Base-by-base conservation (phyloP, 2,329 filamentous ascomycete species). In the Claviceps quebecensis region DNA sequence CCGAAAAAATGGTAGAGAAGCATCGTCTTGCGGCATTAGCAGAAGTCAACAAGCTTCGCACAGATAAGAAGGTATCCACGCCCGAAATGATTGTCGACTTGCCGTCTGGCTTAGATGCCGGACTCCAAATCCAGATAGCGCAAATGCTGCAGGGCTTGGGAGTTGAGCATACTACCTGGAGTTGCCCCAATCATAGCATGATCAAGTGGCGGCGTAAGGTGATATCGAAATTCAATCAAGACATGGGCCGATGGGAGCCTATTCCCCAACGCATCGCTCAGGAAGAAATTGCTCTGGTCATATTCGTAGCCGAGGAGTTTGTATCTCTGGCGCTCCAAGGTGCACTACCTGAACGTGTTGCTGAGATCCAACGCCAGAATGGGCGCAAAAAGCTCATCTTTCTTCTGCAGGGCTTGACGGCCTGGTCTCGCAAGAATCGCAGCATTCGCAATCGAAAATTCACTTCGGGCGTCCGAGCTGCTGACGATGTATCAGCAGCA, bases 1-100 rank as follows among this genome's bases (percentile, higher is more conserved):
- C 81, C 52, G 72, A 78, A 48, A 84, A 78, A 56, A 74, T 73
- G 0, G 67, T 69, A 6, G 80, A 87, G 56, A 87, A 83, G 58
- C 76, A 82, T 56, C 71, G 72, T 3, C 79, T 78, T 11, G 77
- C 78, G 6, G 83, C 86, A 7, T 67, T 90, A 22, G 79, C 80
- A 3, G 81, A 86, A 55, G 84, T 81, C 43, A 91, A 91, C 66
- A 87, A 84, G 59, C 67, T 83, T 9, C 80, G 80, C 49, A 80
- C 78, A 0, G 81, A 88, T 66, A 88, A 87, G 67, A 87, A 86
- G 57, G 69, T 81, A 0, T 84, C 85, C 0, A 78, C 81, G 0
- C 76, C 76, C 0, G 86, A 93, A 63, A 91, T 93, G 86, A 82
- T 91, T 48, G 73, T 88, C 1, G 78, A 87, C 57, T 69, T 91